A percentile compares a stretch with the other conserved stretches of the same genome.
phyloP scores from a whole-genome alignment of 73 alveolate species.

The Tetrahymena thermophila region DNA sequence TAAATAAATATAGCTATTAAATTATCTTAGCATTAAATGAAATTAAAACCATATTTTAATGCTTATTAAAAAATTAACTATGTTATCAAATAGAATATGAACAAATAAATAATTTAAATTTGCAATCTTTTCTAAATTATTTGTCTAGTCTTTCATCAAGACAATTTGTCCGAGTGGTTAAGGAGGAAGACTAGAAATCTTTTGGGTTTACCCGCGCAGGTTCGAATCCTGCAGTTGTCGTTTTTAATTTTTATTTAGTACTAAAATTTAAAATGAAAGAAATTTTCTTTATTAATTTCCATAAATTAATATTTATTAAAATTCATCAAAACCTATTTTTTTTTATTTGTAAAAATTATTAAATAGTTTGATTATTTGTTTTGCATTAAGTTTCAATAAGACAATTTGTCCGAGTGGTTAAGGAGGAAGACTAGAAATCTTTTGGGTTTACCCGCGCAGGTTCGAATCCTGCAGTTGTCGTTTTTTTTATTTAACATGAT shows the following conservation, averaged over 20 bases:
- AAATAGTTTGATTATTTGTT: background rate
- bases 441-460: slow-evolving; percentile 60
- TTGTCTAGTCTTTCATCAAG: background rate
- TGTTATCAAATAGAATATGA: background rate
- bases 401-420: slow-evolving; percentile 56
- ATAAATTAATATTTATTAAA: too few species aligned
- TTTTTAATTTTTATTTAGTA: background rate
- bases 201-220: slow-evolving; percentile 60
- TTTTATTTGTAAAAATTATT: background rate
- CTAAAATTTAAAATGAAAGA: too few species aligned
- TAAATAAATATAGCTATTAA: too few species aligned
- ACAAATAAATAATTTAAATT: background rate
- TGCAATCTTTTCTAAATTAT: background rate
- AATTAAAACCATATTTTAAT: too few species aligned
- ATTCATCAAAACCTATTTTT: too few species aligned
- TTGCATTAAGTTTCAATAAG: background rate
- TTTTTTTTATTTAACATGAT: background rate
- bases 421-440: slow-evolving; percentile 59
- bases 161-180: slow-evolving; percentile 55
- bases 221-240: slow-evolving; percentile 55
- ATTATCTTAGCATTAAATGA: too few species aligned
- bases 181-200: slow-evolving; percentile 58
- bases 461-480: slow-evolving; percentile 62
- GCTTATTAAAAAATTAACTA: too few species aligned
- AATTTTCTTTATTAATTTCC: too few species aligned